A percentile compares a stretch with the other conserved stretches of the same genome.
These are phyloP conservation scores for Boletus pseudopeckii DNA, from an alignment of 768 basidiomycete species.

Conservation along the genomic window DNA sequence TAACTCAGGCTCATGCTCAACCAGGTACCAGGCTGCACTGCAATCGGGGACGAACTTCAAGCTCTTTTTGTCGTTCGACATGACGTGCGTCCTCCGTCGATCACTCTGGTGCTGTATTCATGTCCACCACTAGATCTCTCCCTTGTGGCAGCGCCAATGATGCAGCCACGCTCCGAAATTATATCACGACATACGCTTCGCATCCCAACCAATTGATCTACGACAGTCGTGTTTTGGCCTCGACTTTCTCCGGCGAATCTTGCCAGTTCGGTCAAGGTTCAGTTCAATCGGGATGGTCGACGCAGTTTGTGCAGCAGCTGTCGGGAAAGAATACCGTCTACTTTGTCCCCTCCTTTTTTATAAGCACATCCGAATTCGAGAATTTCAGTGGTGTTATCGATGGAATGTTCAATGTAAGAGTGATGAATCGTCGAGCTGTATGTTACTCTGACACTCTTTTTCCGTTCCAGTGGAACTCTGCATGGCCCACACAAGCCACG, in stretches of 20 bases:
- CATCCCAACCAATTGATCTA: slow-evolving; percentile 60
- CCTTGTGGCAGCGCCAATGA: slow-evolving; percentile 50
- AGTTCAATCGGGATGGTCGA: slow-evolving; percentile 53
- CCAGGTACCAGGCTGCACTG: slow-evolving; percentile 54
- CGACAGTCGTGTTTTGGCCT: slow-evolving; percentile 51
- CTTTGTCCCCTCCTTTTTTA: slow-evolving; percentile 72
- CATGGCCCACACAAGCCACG: slow-evolving; percentile 69
- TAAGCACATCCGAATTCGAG: slow-evolving; percentile 47
- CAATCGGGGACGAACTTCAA: slow-evolving; percentile 57
- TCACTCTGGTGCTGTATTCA: not conserved
- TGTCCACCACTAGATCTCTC: slow-evolving; percentile 39
- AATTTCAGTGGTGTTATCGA: slow-evolving; percentile 48
- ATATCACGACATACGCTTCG: slow-evolving; percentile 49
- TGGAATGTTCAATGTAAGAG: slow-evolving; percentile 57
- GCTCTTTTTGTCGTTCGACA: slow-evolving; percentile 76
- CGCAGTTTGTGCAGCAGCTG: slow-evolving; percentile 48
- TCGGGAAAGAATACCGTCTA: slow-evolving; percentile 44
- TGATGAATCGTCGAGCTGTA: slow-evolving; percentile 2
- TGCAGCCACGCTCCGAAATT: slow-evolving; percentile 47
- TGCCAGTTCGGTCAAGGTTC: slow-evolving; percentile 63
- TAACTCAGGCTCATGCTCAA: slow-evolving; percentile 16
- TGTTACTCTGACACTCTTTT: slow-evolving; percentile 8
- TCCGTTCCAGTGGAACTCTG: slow-evolving; percentile 66
- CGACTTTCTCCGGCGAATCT: slow-evolving; percentile 67
- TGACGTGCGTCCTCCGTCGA: slow-evolving; percentile 48